Evolutionary conservation across 2,329 filamentous ascomycete genomes (phyloP).

Genomic region (Sporothrix luriei): DNA sequence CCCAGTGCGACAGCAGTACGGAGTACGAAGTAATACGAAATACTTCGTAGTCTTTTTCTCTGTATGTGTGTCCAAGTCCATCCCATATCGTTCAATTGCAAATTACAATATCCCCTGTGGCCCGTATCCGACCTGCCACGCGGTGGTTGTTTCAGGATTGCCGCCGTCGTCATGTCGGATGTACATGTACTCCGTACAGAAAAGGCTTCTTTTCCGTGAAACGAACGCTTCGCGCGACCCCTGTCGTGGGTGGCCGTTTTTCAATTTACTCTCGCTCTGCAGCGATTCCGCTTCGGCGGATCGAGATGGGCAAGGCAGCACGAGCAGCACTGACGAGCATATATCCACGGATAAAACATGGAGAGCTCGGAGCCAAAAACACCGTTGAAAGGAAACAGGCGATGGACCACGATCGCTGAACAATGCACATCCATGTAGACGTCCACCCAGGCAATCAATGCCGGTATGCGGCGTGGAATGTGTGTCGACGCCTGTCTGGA

Average conservation of each 20-base stretch:
- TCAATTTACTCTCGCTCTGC: not conserved
- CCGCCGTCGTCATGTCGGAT: not conserved
- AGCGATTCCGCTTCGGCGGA: not conserved
- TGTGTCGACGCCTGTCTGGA: not conserved
- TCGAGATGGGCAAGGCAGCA: slow-evolving; percentile 1
- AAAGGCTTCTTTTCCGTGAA: not conserved
- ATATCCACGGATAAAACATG: not conserved
- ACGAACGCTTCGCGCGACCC: not conserved
- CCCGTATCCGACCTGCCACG: not conserved
- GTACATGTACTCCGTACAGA: not conserved
- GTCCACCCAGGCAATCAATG: not conserved
- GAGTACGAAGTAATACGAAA: no score
- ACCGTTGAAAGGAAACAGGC: not conserved
- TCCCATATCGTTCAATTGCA: not conserved
- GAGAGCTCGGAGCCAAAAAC: slow-evolving; percentile 1
- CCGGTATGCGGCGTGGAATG: not conserved
- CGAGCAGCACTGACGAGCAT: no score
- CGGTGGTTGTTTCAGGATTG: slow-evolving; percentile 23
- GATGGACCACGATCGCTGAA: not conserved
- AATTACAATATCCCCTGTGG: not conserved
- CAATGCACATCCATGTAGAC: slow-evolving; percentile 4
- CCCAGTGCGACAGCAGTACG: no score
- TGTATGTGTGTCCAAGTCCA: no score
- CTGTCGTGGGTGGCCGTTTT: not conserved
- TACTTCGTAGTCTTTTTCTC: no score